Base-by-base conservation (phyloP, 108 stramenopile genomes). In the Cyclostephanos invisitatus region DNA sequence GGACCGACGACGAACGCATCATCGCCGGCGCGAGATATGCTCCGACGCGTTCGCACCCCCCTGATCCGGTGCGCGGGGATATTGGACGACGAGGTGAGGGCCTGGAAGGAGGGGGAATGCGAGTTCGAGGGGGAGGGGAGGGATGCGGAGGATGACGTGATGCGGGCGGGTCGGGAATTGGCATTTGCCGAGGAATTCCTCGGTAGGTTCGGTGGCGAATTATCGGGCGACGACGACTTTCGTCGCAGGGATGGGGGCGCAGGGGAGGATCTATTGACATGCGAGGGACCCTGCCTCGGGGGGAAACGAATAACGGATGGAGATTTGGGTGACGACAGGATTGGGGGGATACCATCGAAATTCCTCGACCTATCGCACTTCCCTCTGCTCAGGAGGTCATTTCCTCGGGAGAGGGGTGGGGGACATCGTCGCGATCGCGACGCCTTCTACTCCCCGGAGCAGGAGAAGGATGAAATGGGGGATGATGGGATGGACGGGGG, bases 311-410 rank as follows among this genome's bases (percentile, higher is more conserved):
- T 21, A n/a, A 63, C 51, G 24, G 15, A 59, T 37, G 42, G 55
- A 17, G 5, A 64, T 49, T 40, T 20, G 68, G 32, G 7, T 5
- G 53, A 27, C 36, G 25, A 24, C 24, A 37, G 10, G 20, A 77
- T 77, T 14, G 76, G 76, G 25, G 69, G 76, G 22, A 70, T 77
- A 40, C 76, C 76, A 3, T 32, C 54, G 6, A 70, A 65, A 60
- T 77, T 77, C 55, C 69, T 77, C 20, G 76, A 77, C 28, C 40
- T 77, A 27, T 64, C 76, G 18, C 76, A 77, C 36, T 77, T 77
- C 57, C 61, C 67, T 36, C 27, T 63, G 5, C 53, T 76, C 0
- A 40, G 35, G 42, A 64, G 12, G 10, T 24, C 36, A 11, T 15
- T 21, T 27, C 42, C 11, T 44, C 40, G 24, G 22, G 22, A 50